These are phyloP conservation scores for Saccharum officinarum DNA, from an alignment of 176 grass and related monocot species.

Conservation along the genomic window DNA sequence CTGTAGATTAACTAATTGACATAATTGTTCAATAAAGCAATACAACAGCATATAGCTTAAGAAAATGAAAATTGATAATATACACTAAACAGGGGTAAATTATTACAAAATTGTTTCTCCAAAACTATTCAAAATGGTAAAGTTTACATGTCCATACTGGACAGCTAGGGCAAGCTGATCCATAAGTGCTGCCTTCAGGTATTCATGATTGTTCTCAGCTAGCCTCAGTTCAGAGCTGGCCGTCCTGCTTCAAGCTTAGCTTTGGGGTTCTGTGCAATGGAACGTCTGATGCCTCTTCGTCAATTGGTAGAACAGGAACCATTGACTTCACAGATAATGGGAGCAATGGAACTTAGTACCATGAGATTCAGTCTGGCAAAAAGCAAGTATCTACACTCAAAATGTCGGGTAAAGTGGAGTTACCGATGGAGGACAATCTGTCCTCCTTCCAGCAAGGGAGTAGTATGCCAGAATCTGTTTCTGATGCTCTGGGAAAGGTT, in stretches of 20 bases:
- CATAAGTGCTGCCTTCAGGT: conserved; percentile 16
- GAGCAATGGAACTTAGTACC: not conserved
- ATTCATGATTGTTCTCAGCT: not conserved
- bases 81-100: conserved; percentile 29
- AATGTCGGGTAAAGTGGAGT: conserved; percentile 53
- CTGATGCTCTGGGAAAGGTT: conserved; percentile 44
- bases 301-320: conserved; percentile 7
- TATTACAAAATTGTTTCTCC: conserved; percentile 43
- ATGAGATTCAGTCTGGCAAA: conserved; percentile 14
- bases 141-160: conserved; percentile 32
- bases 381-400: conserved; percentile 50
- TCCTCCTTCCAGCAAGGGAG: conserved; percentile 82
- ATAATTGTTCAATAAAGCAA: conserved; percentile 26
- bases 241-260: conserved; percentile 22
- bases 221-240: conserved; percentile 23
- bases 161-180: conserved; percentile 16
- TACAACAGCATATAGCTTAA: not conserved
- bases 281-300: not conserved
- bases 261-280: not conserved
- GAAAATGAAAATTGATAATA: not conserved
- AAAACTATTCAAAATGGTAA: conserved; percentile 24
- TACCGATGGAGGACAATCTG: conserved; percentile 68
- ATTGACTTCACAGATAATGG: conserved; percentile 3
- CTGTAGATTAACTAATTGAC: conserved; percentile 2
- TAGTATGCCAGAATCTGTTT: conserved; percentile 95